Evolutionary conservation across 2,329 filamentous ascomycete genomes (phyloP).

Genomic region (Penicillium hesseltinei): DNA sequence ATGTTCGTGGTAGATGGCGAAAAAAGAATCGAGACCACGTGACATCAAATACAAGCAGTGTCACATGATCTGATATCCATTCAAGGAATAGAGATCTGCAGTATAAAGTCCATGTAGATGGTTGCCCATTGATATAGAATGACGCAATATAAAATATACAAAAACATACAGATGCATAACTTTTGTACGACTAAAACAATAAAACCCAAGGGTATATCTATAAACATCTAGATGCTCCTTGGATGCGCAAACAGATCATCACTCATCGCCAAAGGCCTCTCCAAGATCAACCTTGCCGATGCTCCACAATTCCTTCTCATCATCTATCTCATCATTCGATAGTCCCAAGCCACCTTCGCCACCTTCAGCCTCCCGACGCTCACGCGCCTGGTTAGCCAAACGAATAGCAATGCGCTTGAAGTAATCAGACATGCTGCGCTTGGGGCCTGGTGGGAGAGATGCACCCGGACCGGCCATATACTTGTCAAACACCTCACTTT

Average conservation of each 20-base stretch:
- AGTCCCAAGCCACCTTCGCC: slow-evolving; percentile 81
- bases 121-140: not conserved
- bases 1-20: not conserved
- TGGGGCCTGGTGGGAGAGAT: slow-evolving; percentile 67
- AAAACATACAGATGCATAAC: slow-evolving; percentile 11
- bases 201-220: slow-evolving; percentile 29
- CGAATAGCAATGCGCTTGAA: slow-evolving; percentile 89
- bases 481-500: slow-evolving; percentile 83
- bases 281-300: slow-evolving; percentile 85
- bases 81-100: slow-evolving; percentile 3
- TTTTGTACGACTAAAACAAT: slow-evolving; percentile 22
- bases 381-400: slow-evolving; percentile 80
- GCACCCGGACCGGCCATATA: slow-evolving; percentile 71
- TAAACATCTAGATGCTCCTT: slow-evolving; percentile 23
- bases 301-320: slow-evolving; percentile 94
- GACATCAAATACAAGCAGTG: not conserved
- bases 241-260: slow-evolving; percentile 19
- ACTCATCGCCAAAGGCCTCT: slow-evolving; percentile 45
- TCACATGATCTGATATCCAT: not conserved
- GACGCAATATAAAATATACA: slow-evolving; percentile 10
- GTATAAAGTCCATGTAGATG: not conserved
- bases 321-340: slow-evolving; percentile 86
- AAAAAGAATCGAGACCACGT: not conserved
- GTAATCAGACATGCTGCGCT: slow-evolving; percentile 93
- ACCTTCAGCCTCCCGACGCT: slow-evolving; percentile 87